Base-by-base conservation (phyloP, 805 yeast species). In the Monosporozyma servazzii region DNA sequence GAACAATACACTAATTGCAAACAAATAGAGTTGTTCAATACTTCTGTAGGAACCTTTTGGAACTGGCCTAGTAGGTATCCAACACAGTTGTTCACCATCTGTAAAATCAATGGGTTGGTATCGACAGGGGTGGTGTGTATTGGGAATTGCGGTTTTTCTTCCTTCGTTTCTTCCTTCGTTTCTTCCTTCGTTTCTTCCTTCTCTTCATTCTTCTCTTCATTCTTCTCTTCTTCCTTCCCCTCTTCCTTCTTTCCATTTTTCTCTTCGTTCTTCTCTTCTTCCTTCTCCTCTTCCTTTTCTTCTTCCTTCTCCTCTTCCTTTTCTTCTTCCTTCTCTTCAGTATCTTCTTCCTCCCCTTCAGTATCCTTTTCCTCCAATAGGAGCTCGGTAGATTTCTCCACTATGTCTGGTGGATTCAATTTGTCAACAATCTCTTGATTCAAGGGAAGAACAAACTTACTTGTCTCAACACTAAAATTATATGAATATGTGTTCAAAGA, bases 1-100 rank as follows among this genome's bases (percentile, higher is more conserved):
- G 96, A 84, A 57, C 96, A 87, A 68, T 90, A 91, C 0, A 88
- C 81, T 39, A 90, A 68, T 67, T 91, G 99, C 33, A 91, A 69
- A 56, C 90, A 78, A 21, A 89, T 71, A 0, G 91, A 86, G 51
- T 85, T 85, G 31, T 74, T 75, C 9, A 77, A 65, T 13, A 46
- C 31, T 5, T 20, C 49, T 1, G 27, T n/a, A 20, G 51, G 33
- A 4, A 39, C 49, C 2, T 41, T 17, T n/a, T 43, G 37, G 2
- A 60, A 48, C 31, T 62, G 62, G 5, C 63, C n/a, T 64, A 64
- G 33, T 65, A 71, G 15, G 57, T 63, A 48, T 45, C 56, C 44
- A 61, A 64, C 17, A 66, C 74, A 21, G 49, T 57, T 45, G 66
- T 66, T 31, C 70, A 65, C 47, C 64, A 64, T 43, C 52, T 70